A percentile compares a stretch with the other conserved stretches of the same genome.
phyloP scores from a whole-genome alignment of 352 stramenopile species.

The Phytophthora colocasiae region DNA sequence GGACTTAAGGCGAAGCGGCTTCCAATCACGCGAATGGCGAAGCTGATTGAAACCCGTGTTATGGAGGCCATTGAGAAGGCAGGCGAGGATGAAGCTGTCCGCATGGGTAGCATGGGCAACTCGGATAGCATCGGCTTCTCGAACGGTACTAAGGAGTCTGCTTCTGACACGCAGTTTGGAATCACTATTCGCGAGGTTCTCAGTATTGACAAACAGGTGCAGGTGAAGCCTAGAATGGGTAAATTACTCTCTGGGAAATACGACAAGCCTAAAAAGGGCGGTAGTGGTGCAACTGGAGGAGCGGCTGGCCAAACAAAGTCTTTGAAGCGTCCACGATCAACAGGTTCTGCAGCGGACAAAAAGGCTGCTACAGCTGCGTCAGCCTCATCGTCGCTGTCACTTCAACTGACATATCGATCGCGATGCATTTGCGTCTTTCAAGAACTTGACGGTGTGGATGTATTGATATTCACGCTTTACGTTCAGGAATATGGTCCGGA shows the following conservation, averaged over 20 bases:
- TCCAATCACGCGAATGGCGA: conserved; percentile 86
- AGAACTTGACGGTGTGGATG: conserved; percentile 88
- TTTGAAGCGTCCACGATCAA: conserved; percentile 68
- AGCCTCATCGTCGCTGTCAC: conserved; percentile 34
- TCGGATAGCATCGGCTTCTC: conserved; percentile 86
- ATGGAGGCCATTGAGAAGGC: conserved; percentile 79
- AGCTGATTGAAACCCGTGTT: conserved; percentile 84
- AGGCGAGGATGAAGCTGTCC: conserved; percentile 76
- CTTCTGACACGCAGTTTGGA: conserved; percentile 82
- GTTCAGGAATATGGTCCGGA: conserved; percentile 88
- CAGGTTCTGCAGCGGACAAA: conserved; percentile 23
- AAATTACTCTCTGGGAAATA: conserved; percentile 78
- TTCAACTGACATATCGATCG: conserved; percentile 87
- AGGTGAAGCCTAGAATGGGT: conserved; percentile 87
- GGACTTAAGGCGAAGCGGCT: conserved; percentile 80
- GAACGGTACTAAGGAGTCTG: conserved; percentile 61
- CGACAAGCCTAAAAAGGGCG: conserved; percentile 60
- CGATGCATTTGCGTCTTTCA: conserved; percentile 93
- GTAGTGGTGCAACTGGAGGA: conserved; percentile 24
- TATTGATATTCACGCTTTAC: conserved; percentile 91
- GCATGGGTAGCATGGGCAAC: conserved; percentile 86
- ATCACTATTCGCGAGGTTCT: conserved; percentile 89
- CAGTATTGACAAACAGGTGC: conserved; percentile 88
- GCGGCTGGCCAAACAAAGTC: conserved; percentile 53
- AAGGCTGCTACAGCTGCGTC: conserved; percentile 27